Evolutionary conservation across 768 basidiomycete species (phyloP).

Genomic region (Pleurotus tuber-regium): DNA sequence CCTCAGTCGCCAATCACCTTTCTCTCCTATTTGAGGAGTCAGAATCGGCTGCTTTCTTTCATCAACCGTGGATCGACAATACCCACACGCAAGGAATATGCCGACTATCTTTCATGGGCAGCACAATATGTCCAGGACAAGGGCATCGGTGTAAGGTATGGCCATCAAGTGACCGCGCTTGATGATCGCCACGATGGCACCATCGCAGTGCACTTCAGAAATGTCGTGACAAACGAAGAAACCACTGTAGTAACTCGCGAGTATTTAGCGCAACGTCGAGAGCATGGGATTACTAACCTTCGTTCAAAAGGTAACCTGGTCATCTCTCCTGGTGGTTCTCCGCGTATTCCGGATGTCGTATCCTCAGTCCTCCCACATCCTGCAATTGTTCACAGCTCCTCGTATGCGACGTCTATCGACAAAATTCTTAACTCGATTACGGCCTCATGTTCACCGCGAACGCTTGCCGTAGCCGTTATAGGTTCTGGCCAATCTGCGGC

Average conservation of each 20-base stretch:
- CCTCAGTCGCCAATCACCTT: conserved; percentile 53
- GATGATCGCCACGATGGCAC: conserved; percentile 28
- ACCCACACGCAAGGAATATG: conserved; percentile 51
- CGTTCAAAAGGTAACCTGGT: conserved; percentile 40
- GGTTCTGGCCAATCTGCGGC: conserved; percentile 49
- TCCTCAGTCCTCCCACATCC: conserved; percentile 28
- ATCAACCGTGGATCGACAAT: conserved; percentile 51
- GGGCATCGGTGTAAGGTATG: conserved; percentile 42
- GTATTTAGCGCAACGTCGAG: conserved; percentile 14
- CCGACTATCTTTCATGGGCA: conserved; percentile 55
- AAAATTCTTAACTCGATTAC: conserved; percentile 30
- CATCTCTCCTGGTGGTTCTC: conserved; percentile 48
- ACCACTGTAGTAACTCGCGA: conserved; percentile 35
- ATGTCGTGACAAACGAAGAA: conserved; percentile 32
- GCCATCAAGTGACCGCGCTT: conserved; percentile 44
- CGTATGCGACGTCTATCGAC: conserved; percentile 37
- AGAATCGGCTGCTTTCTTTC: conserved; percentile 47
- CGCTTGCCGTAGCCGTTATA: conserved; percentile 42
- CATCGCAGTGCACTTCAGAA: conserved; percentile 36
- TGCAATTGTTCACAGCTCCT: conserved; percentile 42
- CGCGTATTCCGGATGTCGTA: conserved; percentile 38
- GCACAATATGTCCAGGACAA: conserved; percentile 40
- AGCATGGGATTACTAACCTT: not conserved
- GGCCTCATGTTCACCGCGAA: conserved; percentile 18
- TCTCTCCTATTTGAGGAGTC: conserved; percentile 48